Evolutionary conservation across 176 grass and related monocot genomes (phyloP).

Genomic region (Phoenix roebelenii): DNA sequence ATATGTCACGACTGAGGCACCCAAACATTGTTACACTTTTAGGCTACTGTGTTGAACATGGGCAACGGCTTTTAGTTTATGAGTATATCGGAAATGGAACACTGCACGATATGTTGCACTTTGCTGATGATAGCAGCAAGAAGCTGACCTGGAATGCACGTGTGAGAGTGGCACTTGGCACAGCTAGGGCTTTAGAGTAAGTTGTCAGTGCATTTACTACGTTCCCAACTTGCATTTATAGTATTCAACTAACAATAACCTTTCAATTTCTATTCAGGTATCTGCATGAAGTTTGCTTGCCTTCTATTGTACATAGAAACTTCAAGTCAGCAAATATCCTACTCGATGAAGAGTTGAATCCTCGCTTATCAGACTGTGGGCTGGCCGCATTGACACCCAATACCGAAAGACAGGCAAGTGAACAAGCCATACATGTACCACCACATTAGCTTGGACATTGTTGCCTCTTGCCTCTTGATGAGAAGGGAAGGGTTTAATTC

Average conservation of each 20-base stretch:
- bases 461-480: too few species aligned
- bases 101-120: slow-evolving; percentile 72
- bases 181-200: slow-evolving; percentile 90
- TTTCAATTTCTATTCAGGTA: slow-evolving; percentile 40
- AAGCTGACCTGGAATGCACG: slow-evolving; percentile 87
- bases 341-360: slow-evolving; percentile 86
- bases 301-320: slow-evolving; percentile 84
- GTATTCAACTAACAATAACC: not conserved
- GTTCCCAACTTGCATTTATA: too few species aligned
- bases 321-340: slow-evolving; percentile 89
- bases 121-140: slow-evolving; percentile 54
- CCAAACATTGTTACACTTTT: slow-evolving; percentile 59
- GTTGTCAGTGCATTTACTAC: not conserved
- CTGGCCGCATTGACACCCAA: slow-evolving; percentile 55
- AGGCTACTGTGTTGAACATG: slow-evolving; percentile 83
- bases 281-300: slow-evolving; percentile 68
- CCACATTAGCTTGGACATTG: not conserved
- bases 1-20: slow-evolving; percentile 68
- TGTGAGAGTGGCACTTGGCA: slow-evolving; percentile 79
- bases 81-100: slow-evolving; percentile 80
- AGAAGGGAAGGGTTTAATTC: too few species aligned
- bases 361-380: slow-evolving; percentile 72
- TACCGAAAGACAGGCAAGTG: slow-evolving; percentile 81
- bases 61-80: slow-evolving; percentile 55
- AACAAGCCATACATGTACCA: not conserved